Percentiles rank a stretch among this genome's conserved stretches.
These are phyloP conservation scores for Saccharomycopsis guyanensis DNA, from an alignment of 805 yeast genomes.

Conservation along the genomic window DNA sequence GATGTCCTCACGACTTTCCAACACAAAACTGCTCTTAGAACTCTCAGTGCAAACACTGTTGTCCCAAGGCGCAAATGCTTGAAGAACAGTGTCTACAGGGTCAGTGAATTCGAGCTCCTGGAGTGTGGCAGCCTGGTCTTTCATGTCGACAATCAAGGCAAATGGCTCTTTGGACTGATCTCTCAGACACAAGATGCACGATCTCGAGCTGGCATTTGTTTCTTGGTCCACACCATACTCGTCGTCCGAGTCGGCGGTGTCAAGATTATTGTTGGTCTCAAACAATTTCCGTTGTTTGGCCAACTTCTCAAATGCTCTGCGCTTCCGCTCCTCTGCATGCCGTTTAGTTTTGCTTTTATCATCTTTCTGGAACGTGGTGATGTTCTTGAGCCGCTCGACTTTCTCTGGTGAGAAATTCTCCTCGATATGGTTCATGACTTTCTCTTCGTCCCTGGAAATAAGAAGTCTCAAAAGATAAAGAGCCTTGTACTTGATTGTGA, in stretches of 20 bases:
- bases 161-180: slow-evolving; percentile 55
- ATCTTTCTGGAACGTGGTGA: slow-evolving; percentile 5
- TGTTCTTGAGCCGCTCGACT: background rate
- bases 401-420: background rate
- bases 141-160: slow-evolving; percentile 59
- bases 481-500: background rate
- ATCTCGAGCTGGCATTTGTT: slow-evolving; percentile 13
- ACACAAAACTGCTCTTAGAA: background rate
- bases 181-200: slow-evolving; percentile 19
- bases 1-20: background rate
- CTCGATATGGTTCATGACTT: background rate
- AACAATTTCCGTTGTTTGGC: slow-evolving; percentile 17
- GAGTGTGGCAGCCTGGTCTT: slow-evolving; percentile 48
- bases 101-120: slow-evolving; percentile 56
- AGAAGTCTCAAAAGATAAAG: background rate
- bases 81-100: slow-evolving; percentile 37
- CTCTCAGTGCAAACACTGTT: slow-evolving; percentile 11
- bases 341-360: slow-evolving; percentile 5
- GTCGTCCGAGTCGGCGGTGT: slow-evolving; percentile 3
- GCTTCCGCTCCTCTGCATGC: slow-evolving; percentile 15
- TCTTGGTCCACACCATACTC: slow-evolving; percentile 10
- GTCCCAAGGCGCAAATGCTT: slow-evolving; percentile 20
- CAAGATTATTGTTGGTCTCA: slow-evolving; percentile 5
- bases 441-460: background rate
- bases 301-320: slow-evolving; percentile 15